These are phyloP conservation scores for Aspergillus latus DNA, from an alignment of 2,329 filamentous ascomycete genomes.

Conservation along the genomic window DNA sequence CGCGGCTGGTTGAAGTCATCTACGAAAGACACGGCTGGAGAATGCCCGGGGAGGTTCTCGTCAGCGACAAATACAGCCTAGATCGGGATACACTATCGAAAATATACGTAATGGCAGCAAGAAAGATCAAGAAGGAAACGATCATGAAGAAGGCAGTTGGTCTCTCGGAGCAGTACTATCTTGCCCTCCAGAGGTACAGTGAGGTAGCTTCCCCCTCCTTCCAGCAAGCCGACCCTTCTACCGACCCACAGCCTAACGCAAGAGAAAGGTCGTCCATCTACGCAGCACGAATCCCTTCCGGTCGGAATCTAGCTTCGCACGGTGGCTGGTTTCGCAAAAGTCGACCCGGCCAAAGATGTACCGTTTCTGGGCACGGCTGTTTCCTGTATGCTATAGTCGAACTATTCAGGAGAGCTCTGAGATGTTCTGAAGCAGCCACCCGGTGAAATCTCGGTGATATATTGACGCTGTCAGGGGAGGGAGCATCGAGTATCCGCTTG, in stretches of 20 bases:
- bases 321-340: constrained; percentile 31
- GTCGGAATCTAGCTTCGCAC: constrained; percentile 33
- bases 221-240: neutral
- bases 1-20: constrained; percentile 35
- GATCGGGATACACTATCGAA: constrained; percentile 23
- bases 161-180: constrained; percentile 25
- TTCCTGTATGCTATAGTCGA: constrained; percentile 35
- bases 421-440: constrained; percentile 22
- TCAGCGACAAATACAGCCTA: constrained; percentile 18
- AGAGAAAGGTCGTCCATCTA: constrained; percentile 28
- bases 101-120: constrained; percentile 30
- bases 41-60: constrained; percentile 23
- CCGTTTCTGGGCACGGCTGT: constrained; percentile 34
- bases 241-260: constrained; percentile 8
- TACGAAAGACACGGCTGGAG: constrained; percentile 26
- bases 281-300: constrained; percentile 31
- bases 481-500: neutral
- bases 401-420: constrained; percentile 30
- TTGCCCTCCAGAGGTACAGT: constrained; percentile 30
- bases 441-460: neutral
- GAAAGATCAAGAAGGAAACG: constrained; percentile 23
- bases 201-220: constrained; percentile 26
- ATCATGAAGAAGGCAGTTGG: constrained; percentile 26
- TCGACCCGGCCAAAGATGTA: constrained; percentile 25
- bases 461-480: neutral